These are phyloP conservation scores for Candida corydali DNA, from an alignment of 805 yeast genomes.

Conservation along the genomic window DNA sequence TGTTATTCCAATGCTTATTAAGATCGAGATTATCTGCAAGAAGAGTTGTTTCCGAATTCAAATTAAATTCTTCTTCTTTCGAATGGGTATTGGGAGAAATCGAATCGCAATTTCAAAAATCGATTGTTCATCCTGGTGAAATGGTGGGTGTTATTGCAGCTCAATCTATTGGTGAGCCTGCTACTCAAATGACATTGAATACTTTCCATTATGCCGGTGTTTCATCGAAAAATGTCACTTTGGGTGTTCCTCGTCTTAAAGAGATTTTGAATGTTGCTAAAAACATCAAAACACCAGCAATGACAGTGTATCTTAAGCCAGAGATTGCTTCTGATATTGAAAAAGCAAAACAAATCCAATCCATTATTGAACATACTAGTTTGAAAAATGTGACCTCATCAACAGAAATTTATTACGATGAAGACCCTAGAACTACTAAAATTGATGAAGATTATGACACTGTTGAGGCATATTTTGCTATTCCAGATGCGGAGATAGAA, in stretches of 20 bases:
- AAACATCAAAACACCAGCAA: conserved; percentile 98
- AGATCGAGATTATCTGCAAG: conserved; percentile 90
- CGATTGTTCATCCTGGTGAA: conserved; percentile 94
- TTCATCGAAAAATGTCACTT: conserved; percentile 90
- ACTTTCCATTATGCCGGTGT: conserved; percentile 99
- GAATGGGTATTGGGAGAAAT: conserved; percentile 96
- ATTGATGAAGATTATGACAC: conserved; percentile 96
- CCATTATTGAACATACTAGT: conserved; percentile 96
- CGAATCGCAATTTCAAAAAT: conserved; percentile 87
- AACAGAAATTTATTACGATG: conserved; percentile 95
- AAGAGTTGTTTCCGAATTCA: conserved; percentile 87
- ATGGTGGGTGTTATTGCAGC: conserved; percentile 99
- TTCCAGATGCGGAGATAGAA: conserved; percentile 97
- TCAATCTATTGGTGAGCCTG: conserved; percentile 97
- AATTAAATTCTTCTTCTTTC: conserved; percentile 78
- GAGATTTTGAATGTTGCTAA: conserved; percentile 98
- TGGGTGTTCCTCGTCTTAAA: conserved; percentile 97
- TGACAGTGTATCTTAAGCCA: conserved; percentile 85
- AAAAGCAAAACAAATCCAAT: conserved; percentile 89
- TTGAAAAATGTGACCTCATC: conserved; percentile 94
- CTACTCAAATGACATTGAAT: conserved; percentile 95
- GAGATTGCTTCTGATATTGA: conserved; percentile 86
- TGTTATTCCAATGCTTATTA: conserved; percentile 83
- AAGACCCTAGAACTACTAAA: conserved; percentile 96
- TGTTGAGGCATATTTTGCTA: conserved; percentile 93